Base-by-base conservation (phyloP, 768 basidiomycete species). In the Panellus pusillus region DNA sequence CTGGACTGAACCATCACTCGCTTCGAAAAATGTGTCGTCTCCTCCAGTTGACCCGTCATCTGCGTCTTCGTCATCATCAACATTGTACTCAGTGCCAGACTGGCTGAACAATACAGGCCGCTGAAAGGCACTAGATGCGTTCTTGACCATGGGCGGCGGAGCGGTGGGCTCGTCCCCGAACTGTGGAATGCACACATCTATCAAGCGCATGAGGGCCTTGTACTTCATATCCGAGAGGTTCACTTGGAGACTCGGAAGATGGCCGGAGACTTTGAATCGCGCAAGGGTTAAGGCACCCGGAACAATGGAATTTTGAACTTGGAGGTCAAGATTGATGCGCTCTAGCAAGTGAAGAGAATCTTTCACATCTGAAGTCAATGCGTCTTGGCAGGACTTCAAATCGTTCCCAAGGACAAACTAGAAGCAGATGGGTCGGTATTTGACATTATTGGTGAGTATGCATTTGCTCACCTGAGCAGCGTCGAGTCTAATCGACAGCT, bases 211-310 rank as follows among this genome's bases (percentile, higher is more conserved):
- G 40, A 98, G 71, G 1, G 87, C 81, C 71, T 95, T 89, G 71
- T 96, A 96, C 68, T 95, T 96, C 8, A 82, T 82, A 63, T 93
- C 91, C 18, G 91, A 93, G 41, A 95, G 72, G 68, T 99, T 98
- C 67, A 97, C 79, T 64, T 90, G 89, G 9, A 99, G 77, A 28
- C 82, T 82, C 2, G 96, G 95, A 37, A 99, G 74, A 54, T 86
- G 87, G 8, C 95, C 97, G 0, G 92, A 83, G 44, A 98, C 77
- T 69, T 94, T 98, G 79, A 98, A 89, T 36, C 89, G 81, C 2
- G 94, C 82, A 43, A 98, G 79, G 60, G 80, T 93, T 46, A 88
- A 76, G 13, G 84, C 90, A 47, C 82, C 83, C 0, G 92, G 89
- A 29, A 97, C 86, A 60, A 98, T 98, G 1, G 94, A 97, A 64